Evolutionary conservation across 2,329 filamentous ascomycete species (phyloP).

Genomic region (Colletotrichum siamense): DNA sequence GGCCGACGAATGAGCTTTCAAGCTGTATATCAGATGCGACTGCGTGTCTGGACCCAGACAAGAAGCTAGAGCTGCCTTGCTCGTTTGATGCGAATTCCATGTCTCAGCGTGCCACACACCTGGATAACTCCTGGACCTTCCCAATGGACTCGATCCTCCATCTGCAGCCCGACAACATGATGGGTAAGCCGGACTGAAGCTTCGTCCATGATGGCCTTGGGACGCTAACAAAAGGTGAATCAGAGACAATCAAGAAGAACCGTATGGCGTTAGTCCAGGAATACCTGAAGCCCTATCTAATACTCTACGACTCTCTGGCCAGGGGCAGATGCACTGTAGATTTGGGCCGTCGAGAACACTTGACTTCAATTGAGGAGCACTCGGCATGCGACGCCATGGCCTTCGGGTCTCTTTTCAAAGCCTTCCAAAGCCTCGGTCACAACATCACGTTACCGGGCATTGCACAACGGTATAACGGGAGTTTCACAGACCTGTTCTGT

Average conservation of each 20-base stretch:
- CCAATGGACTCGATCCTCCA: background rate
- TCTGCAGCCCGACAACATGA: background rate
- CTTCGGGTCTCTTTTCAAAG: background rate
- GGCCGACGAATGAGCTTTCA: background rate
- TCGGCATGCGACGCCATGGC: background rate
- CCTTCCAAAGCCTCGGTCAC: background rate
- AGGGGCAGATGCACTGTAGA: background rate
- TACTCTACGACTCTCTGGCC: background rate
- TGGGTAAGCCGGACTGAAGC: background rate
- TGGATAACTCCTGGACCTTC: background rate
- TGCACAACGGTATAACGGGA: background rate
- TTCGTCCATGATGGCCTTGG: rapidly evolving
- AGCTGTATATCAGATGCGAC: background rate
- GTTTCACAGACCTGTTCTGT: background rate
- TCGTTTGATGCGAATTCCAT: background rate
- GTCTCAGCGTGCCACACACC: background rate
- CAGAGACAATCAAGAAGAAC: background rate
- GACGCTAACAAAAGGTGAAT: background rate
- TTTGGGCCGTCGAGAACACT: background rate
- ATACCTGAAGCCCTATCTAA: background rate
- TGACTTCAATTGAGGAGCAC: background rate
- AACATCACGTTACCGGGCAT: background rate
- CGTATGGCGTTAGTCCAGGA: background rate
- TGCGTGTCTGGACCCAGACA: background rate
- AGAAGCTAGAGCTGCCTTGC: background rate